These are phyloP conservation scores for Paraleonurus japonicus DNA, from an alignment of 257 asterid species.

Conservation along the genomic window DNA sequence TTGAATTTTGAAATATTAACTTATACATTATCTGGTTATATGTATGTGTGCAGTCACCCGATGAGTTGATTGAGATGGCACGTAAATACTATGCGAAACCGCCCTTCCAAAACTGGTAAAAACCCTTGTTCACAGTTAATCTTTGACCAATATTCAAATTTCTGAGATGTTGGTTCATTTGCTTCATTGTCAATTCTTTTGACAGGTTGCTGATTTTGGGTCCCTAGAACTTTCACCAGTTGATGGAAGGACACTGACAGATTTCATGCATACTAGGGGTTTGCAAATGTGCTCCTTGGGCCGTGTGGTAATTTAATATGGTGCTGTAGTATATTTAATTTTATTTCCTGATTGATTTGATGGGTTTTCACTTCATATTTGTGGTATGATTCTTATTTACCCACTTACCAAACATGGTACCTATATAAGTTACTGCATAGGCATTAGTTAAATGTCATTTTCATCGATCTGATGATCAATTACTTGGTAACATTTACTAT, in stretches of 20 bases:
- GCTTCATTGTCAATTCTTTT: slow-evolving; percentile 13
- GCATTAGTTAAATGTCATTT: slow-evolving; percentile 5
- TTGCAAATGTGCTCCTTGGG: slow-evolving; percentile 76
- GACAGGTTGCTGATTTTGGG: slow-evolving; percentile 84
- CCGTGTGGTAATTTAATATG: slow-evolving; percentile 59
- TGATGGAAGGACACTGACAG: slow-evolving; percentile 81
- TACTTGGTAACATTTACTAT: neutral
- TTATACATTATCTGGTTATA: slow-evolving; percentile 27
- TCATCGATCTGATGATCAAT: neutral
- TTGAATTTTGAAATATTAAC: slow-evolving; percentile 16
- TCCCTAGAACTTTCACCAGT: slow-evolving; percentile 87
- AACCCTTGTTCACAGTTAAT: slow-evolving; percentile 19
- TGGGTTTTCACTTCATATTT: slow-evolving; percentile 11
- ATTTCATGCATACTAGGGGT: slow-evolving; percentile 89
- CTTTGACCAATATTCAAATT: slow-evolving; percentile 12
- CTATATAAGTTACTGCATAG: neutral
- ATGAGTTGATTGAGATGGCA: slow-evolving; percentile 75
- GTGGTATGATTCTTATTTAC: neutral
- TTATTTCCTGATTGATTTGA: slow-evolving; percentile 9
- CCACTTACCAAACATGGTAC: slow-evolving; percentile 1
- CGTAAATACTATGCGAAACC: slow-evolving; percentile 64
- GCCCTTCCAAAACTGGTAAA: slow-evolving; percentile 79
- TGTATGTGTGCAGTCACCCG: slow-evolving; percentile 58
- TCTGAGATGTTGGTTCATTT: slow-evolving; percentile 19
- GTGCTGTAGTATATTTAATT: neutral